phyloP scores from a whole-genome alignment of 1,284 basidiomycete species.

The Ceratobasidium sp. region DNA sequence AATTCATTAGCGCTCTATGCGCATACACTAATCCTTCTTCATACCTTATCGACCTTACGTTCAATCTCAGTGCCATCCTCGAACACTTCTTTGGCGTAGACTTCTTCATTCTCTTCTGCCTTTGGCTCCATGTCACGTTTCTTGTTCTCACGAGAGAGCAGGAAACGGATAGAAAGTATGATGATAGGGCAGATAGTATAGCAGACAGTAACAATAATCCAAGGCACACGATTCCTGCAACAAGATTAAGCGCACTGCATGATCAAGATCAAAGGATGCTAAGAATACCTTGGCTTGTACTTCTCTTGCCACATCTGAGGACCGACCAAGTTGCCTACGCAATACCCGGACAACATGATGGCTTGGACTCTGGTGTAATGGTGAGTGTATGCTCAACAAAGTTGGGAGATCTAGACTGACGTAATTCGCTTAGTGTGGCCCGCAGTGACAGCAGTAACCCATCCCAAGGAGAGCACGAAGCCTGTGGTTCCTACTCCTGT shows the following conservation, averaged over 20 bases:
- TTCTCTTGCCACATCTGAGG: conserved; percentile 37
- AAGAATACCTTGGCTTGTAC: not conserved
- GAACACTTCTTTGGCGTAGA: conserved; percentile 44
- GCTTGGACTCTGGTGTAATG: not conserved
- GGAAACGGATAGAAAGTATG: conserved; percentile 44
- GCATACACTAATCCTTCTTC: not conserved
- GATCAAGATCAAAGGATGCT: too few species aligned
- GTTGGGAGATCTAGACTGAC: not conserved
- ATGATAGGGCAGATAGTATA: conserved; percentile 38
- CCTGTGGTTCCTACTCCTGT: conserved; percentile 33
- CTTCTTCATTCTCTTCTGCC: conserved; percentile 45
- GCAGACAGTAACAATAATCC: conserved; percentile 33
- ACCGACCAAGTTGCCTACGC: conserved; percentile 27
- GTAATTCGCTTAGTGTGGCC: conserved; percentile 34
- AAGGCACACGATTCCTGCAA: conserved; percentile 32
- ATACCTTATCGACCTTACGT: conserved; percentile 41
- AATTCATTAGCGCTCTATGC: not conserved
- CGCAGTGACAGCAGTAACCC: conserved; percentile 13
- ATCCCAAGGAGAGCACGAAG: conserved; percentile 1
- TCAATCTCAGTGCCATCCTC: conserved; percentile 41
- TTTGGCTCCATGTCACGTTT: conserved; percentile 45
- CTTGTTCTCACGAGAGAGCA: conserved; percentile 46
- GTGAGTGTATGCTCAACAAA: not conserved
- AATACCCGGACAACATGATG: conserved; percentile 30
- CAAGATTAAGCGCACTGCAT: not conserved